These are phyloP conservation scores for Macrolepiota dolichaula DNA, from an alignment of 768 basidiomycete genomes.

Conservation along the genomic window DNA sequence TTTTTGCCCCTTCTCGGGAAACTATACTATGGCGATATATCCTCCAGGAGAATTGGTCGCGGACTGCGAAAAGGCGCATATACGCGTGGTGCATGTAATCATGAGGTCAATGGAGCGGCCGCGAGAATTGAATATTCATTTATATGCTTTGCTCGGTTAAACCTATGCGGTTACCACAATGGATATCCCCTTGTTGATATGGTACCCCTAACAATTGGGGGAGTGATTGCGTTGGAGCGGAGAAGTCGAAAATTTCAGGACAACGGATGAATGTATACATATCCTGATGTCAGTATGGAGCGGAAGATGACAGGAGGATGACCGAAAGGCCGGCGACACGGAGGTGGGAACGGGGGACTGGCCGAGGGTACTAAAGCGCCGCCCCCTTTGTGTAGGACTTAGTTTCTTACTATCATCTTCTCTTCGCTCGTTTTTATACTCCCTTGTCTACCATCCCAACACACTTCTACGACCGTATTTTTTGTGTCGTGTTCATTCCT, in stretches of 20 bases:
- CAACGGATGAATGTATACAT: neutral
- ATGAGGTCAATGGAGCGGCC: neutral
- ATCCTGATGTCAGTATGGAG: neutral
- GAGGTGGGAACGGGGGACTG: conserved; percentile 28
- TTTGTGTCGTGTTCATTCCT: conserved; percentile 9
- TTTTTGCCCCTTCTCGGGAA: neutral
- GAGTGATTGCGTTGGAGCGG: neutral
- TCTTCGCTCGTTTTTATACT: conserved; percentile 3
- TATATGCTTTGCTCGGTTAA: neutral
- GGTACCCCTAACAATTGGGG: neutral
- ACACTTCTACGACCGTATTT: conserved; percentile 11
- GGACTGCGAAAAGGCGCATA: neutral
- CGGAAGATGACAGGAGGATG: neutral
- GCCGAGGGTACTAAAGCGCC: conserved; percentile 21
- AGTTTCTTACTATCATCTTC: conserved; percentile 12
- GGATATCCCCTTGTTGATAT: neutral
- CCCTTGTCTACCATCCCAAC: conserved; percentile 2
- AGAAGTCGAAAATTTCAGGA: neutral
- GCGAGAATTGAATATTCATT: neutral
- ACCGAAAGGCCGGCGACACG: conserved; percentile 15
- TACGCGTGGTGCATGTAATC: neutral
- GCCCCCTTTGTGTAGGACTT: conserved; percentile 6
- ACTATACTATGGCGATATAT: neutral
- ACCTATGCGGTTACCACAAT: neutral
- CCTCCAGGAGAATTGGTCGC: neutral